Evolutionary conservation across 352 stramenopile species (phyloP).

Genomic region (Aphanomyces invadans): DNA sequence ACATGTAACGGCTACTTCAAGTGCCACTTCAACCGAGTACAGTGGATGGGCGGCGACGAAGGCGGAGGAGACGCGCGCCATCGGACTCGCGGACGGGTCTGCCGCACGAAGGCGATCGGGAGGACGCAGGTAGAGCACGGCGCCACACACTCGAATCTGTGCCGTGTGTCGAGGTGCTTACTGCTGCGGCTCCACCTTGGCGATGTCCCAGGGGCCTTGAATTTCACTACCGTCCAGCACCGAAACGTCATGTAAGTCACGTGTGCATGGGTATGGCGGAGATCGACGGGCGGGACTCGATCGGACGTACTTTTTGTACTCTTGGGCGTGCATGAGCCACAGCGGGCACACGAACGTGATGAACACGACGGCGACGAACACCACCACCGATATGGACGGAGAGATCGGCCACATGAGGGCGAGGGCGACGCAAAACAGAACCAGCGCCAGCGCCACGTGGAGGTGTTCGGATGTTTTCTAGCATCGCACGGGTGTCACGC

Average conservation of each 20-base stretch:
- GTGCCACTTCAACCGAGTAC: background rate
- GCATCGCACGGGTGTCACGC: background rate
- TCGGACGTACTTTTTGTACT: slow-evolving; percentile 84
- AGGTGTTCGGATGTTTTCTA: slow-evolving; percentile 53
- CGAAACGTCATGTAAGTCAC: background rate
- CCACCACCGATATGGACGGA: slow-evolving; percentile 47
- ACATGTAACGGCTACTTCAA: slow-evolving; percentile 15
- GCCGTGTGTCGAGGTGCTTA: slow-evolving; percentile 14
- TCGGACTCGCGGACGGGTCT: background rate
- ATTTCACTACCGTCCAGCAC: slow-evolving; percentile 62
- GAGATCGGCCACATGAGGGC: slow-evolving; percentile 73
- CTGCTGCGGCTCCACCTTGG: slow-evolving; percentile 64
- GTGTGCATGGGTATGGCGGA: background rate
- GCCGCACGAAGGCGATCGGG: background rate
- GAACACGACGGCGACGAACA: slow-evolving; percentile 63
- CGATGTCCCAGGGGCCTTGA: slow-evolving; percentile 88
- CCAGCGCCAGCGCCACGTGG: slow-evolving; percentile 55
- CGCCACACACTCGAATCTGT: no score
- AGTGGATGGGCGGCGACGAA: background rate
- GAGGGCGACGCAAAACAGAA: slow-evolving; percentile 64
- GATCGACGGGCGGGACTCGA: background rate
- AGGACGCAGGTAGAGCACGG: background rate
- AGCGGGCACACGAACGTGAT: slow-evolving; percentile 81
- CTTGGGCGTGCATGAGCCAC: slow-evolving; percentile 86
- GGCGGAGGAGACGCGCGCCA: no score